Conservation (phyloP, 768 basidiomycete genomes). For the Sporobolomyces pararoseus region DNA sequence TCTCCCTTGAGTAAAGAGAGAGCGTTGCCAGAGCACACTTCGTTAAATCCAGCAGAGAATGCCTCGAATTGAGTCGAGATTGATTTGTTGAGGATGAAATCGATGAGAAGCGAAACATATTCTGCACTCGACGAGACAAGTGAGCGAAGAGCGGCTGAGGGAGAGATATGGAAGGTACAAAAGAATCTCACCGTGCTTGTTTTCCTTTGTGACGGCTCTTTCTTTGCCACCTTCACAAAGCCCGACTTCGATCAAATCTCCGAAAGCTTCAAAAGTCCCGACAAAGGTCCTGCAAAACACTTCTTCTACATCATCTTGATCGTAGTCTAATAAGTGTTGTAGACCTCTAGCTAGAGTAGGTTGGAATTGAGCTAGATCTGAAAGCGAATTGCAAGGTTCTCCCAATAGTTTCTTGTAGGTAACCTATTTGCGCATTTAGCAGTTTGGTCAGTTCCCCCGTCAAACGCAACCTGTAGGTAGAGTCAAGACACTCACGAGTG, state of each 20-base stretch:
- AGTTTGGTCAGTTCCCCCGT: too few relatives aligned
- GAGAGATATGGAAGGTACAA: background rate
- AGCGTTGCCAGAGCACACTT: constrained; percentile 42
- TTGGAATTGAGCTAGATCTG: constrained; percentile 68
- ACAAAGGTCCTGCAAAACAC: constrained; percentile 38
- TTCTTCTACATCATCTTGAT: constrained; percentile 60
- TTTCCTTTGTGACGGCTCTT: constrained; percentile 65
- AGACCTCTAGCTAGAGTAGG: constrained; percentile 66
- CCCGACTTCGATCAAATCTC: constrained; percentile 65
- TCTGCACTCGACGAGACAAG: background rate
- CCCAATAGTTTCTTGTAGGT: constrained; percentile 74
- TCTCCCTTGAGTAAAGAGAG: constrained; percentile 42
- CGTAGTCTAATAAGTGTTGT: constrained; percentile 64
- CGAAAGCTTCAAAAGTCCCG: constrained; percentile 53
- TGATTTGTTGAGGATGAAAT: constrained; percentile 38
- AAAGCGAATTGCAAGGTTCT: constrained; percentile 57
- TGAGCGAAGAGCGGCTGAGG: background rate
- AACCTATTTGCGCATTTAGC: constrained; percentile 50
- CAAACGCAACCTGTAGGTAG: background rate
- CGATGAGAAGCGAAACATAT: constrained; percentile 25
- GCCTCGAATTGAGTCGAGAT: constrained; percentile 41
- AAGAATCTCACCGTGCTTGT: constrained; percentile 61
- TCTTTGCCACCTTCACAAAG: constrained; percentile 63
- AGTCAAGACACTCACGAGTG: constrained; percentile 49
- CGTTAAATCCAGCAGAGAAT: constrained; percentile 39